Base-by-base conservation (phyloP, 768 basidiomycete species). In the Trametes cinnabarina region DNA sequence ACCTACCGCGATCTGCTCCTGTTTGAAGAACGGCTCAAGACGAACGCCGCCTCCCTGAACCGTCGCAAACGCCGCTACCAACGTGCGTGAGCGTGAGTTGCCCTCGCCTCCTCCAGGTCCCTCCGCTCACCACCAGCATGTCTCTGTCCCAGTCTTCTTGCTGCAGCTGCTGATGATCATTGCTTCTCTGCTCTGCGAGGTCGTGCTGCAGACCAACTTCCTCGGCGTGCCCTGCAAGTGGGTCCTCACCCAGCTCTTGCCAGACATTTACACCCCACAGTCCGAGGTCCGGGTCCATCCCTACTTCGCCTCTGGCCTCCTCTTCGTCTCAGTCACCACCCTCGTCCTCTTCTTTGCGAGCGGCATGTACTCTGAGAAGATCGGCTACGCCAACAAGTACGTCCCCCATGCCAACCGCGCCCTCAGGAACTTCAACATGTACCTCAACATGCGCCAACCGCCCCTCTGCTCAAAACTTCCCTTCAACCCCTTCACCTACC, bases 11-110 rank as follows among this genome's bases (percentile, higher is more conserved):
- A 99, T 70, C 76, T 99, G 14, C 80, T 98, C 22, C 76, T 93
- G 43, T 98, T 98, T 59, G 96, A 99, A 74, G 95, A 98, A 69
- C 82, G 96, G n/a, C 83, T 99, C 57, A 97, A 97, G 76, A 88
- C 90, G 19, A 98, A 90, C 68, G 93, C 92, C 5, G 82, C 87
- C n/a, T 82, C 79, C 59, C 77, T 95, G 15, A 87, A 89, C 65
- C 80, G 82, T 26, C 78, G 92, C 55, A 94, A 94, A 72, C 80
- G 84, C 25, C 81, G 90, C 58, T 94, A 94, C 73, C 89, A 93
- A 75, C 69, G 92, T 93, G 68, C 64, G 84, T 79, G 62, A 44
- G 43, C 54, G 35, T 57, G 35, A 43, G 47, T 34, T 35, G 28
- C 9, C 41, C 32, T 43, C 48, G 47, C 46, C 35, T 15, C 44